Percentiles rank a stretch among this genome's conserved stretches.
Evolutionary conservation across 2,329 filamentous ascomycete genomes (phyloP).

Genomic region (Beauveria sp.): DNA sequence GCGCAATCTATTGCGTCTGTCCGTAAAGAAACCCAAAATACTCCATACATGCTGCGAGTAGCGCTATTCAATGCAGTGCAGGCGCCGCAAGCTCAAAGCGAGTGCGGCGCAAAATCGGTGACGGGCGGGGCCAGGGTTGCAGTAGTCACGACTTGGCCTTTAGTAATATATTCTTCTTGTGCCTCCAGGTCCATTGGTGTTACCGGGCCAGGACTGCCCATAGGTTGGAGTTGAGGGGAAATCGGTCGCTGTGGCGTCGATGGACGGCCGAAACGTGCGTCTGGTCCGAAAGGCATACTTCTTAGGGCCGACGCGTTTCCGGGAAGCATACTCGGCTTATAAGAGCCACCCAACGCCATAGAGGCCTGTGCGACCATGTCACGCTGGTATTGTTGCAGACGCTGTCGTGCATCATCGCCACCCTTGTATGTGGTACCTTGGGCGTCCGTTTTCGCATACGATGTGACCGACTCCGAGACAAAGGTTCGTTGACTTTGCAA

Average conservation of each 20-base stretch:
- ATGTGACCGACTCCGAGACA: constrained; percentile 22
- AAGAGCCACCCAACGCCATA: constrained; percentile 30
- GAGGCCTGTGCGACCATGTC: constrained; percentile 54
- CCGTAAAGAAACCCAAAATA: neutral
- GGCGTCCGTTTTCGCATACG: constrained; percentile 28
- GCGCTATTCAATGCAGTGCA: neutral
- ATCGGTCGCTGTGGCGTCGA: constrained; percentile 36
- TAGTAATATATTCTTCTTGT: constrained; percentile 8
- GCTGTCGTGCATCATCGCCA: constrained; percentile 8
- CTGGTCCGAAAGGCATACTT: constrained; percentile 25
- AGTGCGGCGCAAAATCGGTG: constrained; percentile 3
- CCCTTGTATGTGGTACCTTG: constrained; percentile 20
- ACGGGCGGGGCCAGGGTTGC: neutral
- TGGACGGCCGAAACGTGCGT: constrained; percentile 30
- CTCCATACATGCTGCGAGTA: constrained; percentile 4
- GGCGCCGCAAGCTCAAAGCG: neutral
- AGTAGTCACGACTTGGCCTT: neutral
- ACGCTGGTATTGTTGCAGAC: constrained; percentile 49
- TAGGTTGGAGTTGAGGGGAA: constrained; percentile 42
- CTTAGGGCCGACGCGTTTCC: constrained; percentile 26
- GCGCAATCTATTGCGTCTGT: neutral
- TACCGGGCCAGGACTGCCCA: constrained; percentile 53
- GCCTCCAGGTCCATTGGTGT: constrained; percentile 51
- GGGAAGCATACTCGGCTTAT: constrained; percentile 19
- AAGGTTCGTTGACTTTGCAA: constrained; percentile 18